Evolutionary conservation across 495 filamentous ascomycete genomes (phyloP).

Genomic region (Penicillium psychrofluorescens): DNA sequence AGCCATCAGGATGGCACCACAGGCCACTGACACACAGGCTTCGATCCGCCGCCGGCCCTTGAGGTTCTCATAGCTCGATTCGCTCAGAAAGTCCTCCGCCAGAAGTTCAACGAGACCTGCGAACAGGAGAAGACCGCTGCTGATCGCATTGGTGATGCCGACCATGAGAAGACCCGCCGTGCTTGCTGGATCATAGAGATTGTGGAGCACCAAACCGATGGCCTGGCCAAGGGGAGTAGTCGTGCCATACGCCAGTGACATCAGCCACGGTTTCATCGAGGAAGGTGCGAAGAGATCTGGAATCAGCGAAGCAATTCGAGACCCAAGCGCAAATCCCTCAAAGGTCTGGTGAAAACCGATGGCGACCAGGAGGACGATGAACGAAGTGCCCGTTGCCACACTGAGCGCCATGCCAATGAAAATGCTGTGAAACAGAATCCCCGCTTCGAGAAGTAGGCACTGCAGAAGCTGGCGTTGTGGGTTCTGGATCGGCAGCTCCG

Average conservation of each 20-base stretch:
- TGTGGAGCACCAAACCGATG: conserved; percentile 74
- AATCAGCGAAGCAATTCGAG: conserved; percentile 61
- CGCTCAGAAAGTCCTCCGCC: conserved; percentile 87
- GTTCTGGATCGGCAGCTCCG: conserved; percentile 26
- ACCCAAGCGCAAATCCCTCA: conserved; percentile 69
- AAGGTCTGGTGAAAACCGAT: conserved; percentile 83
- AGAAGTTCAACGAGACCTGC: conserved; percentile 87
- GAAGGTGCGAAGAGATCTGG: conserved; percentile 43
- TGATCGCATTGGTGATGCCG: conserved; percentile 88
- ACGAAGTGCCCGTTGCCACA: conserved; percentile 71
- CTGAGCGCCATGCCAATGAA: conserved; percentile 88
- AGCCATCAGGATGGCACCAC: conserved; percentile 76
- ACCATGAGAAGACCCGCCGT: conserved; percentile 82
- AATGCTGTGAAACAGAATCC: conserved; percentile 79
- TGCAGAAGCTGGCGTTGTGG: conserved; percentile 62
- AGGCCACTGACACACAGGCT: conserved; percentile 70
- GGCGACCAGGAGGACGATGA: conserved; percentile 72
- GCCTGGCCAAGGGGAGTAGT: conserved; percentile 91
- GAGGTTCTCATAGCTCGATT: conserved; percentile 72
- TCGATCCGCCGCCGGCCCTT: conserved; percentile 62
- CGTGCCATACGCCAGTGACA: conserved; percentile 85
- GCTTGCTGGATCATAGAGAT: conserved; percentile 75
- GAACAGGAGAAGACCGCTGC: conserved; percentile 78
- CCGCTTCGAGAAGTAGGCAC: conserved; percentile 73
- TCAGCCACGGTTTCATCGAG: conserved; percentile 74